Percentiles rank a stretch among this genome's conserved stretches.
phyloP scores from a whole-genome alignment of 2,329 filamentous ascomycete genomes.

The Exophiala phaeomuriformis region DNA sequence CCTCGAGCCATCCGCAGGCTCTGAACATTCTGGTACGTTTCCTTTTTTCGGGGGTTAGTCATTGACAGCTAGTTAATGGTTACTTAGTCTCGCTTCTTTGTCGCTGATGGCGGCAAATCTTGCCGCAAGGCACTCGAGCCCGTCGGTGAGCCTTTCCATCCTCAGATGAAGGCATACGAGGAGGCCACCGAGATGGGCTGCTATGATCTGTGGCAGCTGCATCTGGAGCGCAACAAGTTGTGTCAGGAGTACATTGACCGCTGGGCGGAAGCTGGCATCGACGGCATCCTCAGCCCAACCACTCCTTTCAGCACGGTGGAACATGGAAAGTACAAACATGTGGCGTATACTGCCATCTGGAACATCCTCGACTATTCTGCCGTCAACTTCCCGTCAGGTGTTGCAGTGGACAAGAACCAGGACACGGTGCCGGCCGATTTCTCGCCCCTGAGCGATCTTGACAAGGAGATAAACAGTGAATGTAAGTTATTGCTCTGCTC shows the following conservation, averaged over 20 bases:
- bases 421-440: not conserved
- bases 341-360: constrained; percentile 55
- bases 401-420: not conserved
- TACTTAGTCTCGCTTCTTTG: not conserved
- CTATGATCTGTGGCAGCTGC: constrained; percentile 34
- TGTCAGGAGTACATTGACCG: constrained; percentile 39
- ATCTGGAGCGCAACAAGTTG: constrained; percentile 38
- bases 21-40: constrained; percentile 40
- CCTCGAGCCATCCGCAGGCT: constrained; percentile 41
- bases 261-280: constrained; percentile 43
- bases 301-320: constrained; percentile 56
- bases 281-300: constrained; percentile 56
- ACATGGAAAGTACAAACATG: constrained; percentile 54
- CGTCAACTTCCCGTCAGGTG: constrained; percentile 1
- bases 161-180: constrained; percentile 20
- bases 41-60: constrained; percentile 54
- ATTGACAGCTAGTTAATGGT: constrained; percentile 45
- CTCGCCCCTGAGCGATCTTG: not conserved
- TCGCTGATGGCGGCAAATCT: not conserved
- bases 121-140: constrained; percentile 34
- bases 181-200: constrained; percentile 29
- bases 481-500: not conserved
- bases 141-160: not conserved
- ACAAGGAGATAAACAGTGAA: not conserved
- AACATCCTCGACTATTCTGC: constrained; percentile 53